Percentiles rank a stretch among this genome's conserved stretches.
Evolutionary conservation across 257 asterid genomes (phyloP).

Genomic region (Fraxinus quadrangulata): DNA sequence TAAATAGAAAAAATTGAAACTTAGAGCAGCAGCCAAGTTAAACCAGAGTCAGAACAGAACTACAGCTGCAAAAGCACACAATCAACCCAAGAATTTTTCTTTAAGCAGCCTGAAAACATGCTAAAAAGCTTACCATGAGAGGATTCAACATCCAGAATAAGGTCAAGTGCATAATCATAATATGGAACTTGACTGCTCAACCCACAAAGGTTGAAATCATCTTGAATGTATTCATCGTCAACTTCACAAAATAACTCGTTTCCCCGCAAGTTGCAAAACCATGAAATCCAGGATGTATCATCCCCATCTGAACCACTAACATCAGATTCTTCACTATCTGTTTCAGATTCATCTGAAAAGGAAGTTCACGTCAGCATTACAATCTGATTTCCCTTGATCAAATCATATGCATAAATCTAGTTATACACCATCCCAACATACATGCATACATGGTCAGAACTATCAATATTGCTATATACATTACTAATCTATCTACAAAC

Average conservation of each 20-base stretch:
- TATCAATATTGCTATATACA: neutral
- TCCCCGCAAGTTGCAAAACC: slow-evolving; percentile 76
- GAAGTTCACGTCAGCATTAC: slow-evolving; percentile 1
- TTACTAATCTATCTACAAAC: neutral
- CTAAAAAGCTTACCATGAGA: slow-evolving; percentile 50
- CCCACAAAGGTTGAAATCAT: slow-evolving; percentile 68
- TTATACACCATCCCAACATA: neutral
- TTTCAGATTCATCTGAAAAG: slow-evolving; percentile 63
- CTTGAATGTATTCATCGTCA: slow-evolving; percentile 68
- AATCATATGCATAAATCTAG: neutral
- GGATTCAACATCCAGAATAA: slow-evolving; percentile 67
- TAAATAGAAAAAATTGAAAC: neutral
- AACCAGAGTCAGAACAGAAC: neutral
- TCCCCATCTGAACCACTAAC: slow-evolving; percentile 72
- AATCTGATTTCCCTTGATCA: slow-evolving; percentile 10
- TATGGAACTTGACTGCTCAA: slow-evolving; percentile 67
- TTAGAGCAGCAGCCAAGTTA: neutral
- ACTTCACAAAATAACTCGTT: slow-evolving; percentile 69
- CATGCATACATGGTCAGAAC: neutral
- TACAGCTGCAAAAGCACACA: slow-evolving; percentile 8
- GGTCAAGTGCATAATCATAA: slow-evolving; percentile 63
- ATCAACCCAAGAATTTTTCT: slow-evolving; percentile 9
- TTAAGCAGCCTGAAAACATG: slow-evolving; percentile 6
- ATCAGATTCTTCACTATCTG: slow-evolving; percentile 67
- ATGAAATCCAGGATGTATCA: slow-evolving; percentile 69